phyloP scores from a whole-genome alignment of 306 rosid genomes.

The Quillaja saponaria region DNA sequence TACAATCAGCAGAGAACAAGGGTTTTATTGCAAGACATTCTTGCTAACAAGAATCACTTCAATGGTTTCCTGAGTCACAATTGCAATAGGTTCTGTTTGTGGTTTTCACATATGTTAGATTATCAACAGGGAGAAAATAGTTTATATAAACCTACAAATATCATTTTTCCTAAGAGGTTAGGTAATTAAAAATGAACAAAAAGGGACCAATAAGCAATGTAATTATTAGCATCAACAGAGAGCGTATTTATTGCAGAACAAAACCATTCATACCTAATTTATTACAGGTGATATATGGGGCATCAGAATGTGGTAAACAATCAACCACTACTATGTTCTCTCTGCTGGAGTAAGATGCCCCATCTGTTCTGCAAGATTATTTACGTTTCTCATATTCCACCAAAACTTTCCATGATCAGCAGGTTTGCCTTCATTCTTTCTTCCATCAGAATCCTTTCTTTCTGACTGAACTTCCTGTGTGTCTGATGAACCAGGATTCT shows the following conservation, averaged over 20 bases:
- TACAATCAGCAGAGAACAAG: no score
- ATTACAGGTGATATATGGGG: conserved; percentile 41
- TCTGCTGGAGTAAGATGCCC: conserved; percentile 64
- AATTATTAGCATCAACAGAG: conserved; percentile 5
- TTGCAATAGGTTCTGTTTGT: background rate
- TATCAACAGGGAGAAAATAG: background rate
- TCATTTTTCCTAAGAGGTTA: background rate
- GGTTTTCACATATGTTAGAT: conserved; percentile 10
- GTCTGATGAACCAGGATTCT: conserved; percentile 71
- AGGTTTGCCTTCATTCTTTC: conserved; percentile 54
- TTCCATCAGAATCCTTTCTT: conserved; percentile 51
- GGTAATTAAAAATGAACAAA: conserved; percentile 9
- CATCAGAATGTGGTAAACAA: conserved; percentile 40
- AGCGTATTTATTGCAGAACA: conserved; percentile 17
- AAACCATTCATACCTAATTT: conserved; percentile 44
- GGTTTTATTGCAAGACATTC: no score
- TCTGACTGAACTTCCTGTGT: conserved; percentile 64
- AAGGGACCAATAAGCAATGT: conserved; percentile 8
- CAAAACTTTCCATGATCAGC: conserved; percentile 48
- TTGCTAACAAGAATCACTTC: no score
- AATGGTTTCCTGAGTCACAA: no score
- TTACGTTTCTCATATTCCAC: conserved; percentile 67
- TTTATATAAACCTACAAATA: background rate
- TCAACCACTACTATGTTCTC: conserved; percentile 40
- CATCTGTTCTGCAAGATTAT: conserved; percentile 66